phyloP scores from a whole-genome alignment of 306 rosid species.

The Sophora flavescens region DNA sequence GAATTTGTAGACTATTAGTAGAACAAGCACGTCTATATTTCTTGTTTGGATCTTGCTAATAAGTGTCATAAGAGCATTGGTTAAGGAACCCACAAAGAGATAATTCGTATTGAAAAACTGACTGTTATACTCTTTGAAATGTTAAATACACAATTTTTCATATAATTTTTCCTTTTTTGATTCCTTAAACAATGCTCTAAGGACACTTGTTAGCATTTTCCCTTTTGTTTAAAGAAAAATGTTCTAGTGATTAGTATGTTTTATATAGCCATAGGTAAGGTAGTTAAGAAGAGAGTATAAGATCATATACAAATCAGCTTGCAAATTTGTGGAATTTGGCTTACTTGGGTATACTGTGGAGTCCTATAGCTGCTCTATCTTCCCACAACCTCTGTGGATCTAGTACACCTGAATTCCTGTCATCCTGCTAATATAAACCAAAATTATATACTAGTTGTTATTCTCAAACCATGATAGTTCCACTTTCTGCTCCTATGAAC shows the following conservation, averaged over 20 bases:
- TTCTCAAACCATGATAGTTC: constrained; percentile 12
- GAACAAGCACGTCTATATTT: constrained; percentile 1
- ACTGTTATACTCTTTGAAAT: too few relatives aligned
- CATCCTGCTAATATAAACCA: constrained; percentile 53
- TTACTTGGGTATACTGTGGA: constrained; percentile 53
- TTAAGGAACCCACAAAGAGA: too few relatives aligned
- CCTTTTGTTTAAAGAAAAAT: too few relatives aligned
- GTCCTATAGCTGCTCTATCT: constrained; percentile 43
- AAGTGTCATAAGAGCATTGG: too few relatives aligned
- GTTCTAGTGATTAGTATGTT: not conserved
- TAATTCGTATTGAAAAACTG: too few relatives aligned
- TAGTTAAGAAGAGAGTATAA: not conserved
- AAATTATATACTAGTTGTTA: not conserved
- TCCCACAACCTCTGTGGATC: constrained; percentile 42
- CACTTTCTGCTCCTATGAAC: constrained; percentile 20
- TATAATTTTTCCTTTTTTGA: too few relatives aligned
- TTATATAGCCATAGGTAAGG: not conserved
- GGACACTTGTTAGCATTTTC: too few relatives aligned
- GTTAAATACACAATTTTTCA: too few relatives aligned
- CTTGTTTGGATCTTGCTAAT: too few relatives aligned
- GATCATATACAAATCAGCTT: not conserved
- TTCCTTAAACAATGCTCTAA: too few relatives aligned
- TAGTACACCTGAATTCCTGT: constrained; percentile 42
- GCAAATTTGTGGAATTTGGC: constrained; percentile 12
- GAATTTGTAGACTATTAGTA: not conserved